Evolutionary conservation across 192 early-diverging fungal genomes (phyloP), one percentile per base, ranked within the genome.

Genomic region (Coemansia brasiliensis): DNA sequence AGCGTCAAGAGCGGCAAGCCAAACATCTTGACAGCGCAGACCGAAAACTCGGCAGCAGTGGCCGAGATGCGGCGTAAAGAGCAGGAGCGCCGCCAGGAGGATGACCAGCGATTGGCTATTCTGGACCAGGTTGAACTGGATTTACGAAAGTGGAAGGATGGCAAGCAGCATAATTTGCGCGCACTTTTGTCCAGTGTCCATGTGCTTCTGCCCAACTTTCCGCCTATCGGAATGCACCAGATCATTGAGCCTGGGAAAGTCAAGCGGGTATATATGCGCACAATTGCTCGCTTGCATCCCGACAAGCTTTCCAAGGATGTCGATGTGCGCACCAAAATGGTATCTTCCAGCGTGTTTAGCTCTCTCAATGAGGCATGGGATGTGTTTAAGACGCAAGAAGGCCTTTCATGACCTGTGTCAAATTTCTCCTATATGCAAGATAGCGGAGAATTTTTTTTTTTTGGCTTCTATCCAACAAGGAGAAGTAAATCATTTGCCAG

Each of bases 281-380:
- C 94, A 20, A 94, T 98, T 58, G 84, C 84, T 9, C 92, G 89
- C 48, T 83, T 97, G 27, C 96, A 98, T 79, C 94, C 96, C 10
- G 96, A 98, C 57, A 98, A 97, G 83, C 89, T 93, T 59, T 57
- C 41, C 60, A 82, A 87, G 9, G 87, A 87, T n/a, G 72, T 91
- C 11, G 94, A 95, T 66, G 85, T 96, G 57, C 64, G 76, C 24
- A 74, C 72, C 17, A 80, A 71, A 43, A 83, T 97, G 87, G 79
- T 98, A 26, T 95, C 96, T 24, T 88, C 86, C 48, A 83, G 83
- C 39, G 91, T 96, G 13, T 99, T 99, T 65, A 83, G 84, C 55
- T 76, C 83, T 2, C 74, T 99, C 38, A 99, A 99, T 69, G 85
- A 92, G 78, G 95, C 92, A 6, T 99, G 94, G 94, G 94, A 98